Percentiles rank a stretch among this genome's conserved stretches.
These are phyloP conservation scores for Saccharomycopsis microspora DNA, from an alignment of 805 yeast genomes.

Conservation along the genomic window DNA sequence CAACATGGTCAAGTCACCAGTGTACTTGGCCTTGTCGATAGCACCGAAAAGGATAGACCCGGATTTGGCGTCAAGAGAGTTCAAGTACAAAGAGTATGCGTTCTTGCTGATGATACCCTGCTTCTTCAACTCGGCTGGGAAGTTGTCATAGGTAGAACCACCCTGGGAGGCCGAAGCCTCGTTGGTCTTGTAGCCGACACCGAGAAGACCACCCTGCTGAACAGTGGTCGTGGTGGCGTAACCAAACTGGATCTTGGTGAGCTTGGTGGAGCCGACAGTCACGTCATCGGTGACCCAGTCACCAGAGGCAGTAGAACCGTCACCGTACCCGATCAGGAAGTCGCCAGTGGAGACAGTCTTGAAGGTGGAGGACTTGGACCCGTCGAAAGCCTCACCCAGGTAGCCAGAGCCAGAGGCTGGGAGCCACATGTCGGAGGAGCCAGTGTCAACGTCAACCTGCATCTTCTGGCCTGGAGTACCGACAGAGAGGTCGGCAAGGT, in stretches of 20 bases:
- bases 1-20: slow-evolving; percentile 33
- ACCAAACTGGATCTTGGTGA: slow-evolving; percentile 12
- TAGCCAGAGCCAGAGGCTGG: slow-evolving; percentile 19
- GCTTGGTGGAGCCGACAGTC: slow-evolving; percentile 16
- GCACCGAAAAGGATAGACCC: slow-evolving; percentile 68
- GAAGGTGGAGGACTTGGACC: slow-evolving; percentile 25
- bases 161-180: slow-evolving; percentile 34
- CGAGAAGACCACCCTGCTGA: slow-evolving; percentile 35
- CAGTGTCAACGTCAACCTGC: slow-evolving; percentile 35
- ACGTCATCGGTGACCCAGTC: slow-evolving; percentile 23
- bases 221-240: slow-evolving; percentile 5
- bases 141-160: slow-evolving; percentile 30
- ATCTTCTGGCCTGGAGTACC: slow-evolving; percentile 34
- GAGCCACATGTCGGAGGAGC: slow-evolving; percentile 40
- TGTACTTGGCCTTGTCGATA: slow-evolving; percentile 51
- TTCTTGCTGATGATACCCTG: slow-evolving; percentile 45
- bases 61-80: slow-evolving; percentile 26
- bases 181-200: slow-evolving; percentile 58
- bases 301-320: slow-evolving; percentile 40
- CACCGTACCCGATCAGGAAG: slow-evolving; percentile 36
- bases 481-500: slow-evolving; percentile 30
- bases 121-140: slow-evolving; percentile 49
- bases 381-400: slow-evolving; percentile 26
- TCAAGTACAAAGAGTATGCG: slow-evolving; percentile 54
- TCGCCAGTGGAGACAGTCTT: slow-evolving; percentile 20